Conservation (phyloP, 179 eudicot species). For the Heliamphora ciliata region DNA sequence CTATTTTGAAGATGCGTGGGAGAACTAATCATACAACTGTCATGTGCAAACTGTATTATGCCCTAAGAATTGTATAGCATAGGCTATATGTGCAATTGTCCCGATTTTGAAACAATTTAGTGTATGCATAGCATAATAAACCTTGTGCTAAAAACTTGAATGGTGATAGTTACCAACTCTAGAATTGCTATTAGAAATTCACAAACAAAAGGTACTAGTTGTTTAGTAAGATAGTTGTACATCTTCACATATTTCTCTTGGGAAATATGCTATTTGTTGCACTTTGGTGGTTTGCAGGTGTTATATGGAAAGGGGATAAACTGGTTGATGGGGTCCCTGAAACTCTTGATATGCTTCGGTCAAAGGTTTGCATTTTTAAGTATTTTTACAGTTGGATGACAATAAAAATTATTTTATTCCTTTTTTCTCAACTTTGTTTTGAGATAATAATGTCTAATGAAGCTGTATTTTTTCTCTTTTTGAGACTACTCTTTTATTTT, state of each 20-base stretch:
- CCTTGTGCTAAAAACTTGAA: background rate
- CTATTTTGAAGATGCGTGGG: background rate
- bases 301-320: conserved; percentile 95
- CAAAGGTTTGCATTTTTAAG: conserved; percentile 47
- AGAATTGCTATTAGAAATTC: background rate
- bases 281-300: conserved; percentile 45
- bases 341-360: conserved; percentile 81
- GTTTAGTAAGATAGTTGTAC: background rate
- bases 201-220: background rate
- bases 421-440: background rate
- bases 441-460: background rate
- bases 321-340: conserved; percentile 88
- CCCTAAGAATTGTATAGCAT: background rate
- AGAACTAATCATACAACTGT: background rate
- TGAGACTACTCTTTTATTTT: background rate
- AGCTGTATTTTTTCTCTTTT: background rate
- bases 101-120: background rate
- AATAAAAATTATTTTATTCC: background rate
- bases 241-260: background rate
- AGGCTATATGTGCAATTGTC: background rate
- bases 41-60: background rate
- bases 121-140: background rate
- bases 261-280: background rate
- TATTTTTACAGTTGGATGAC: conserved; percentile 2
- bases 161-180: background rate